These are phyloP conservation scores for Entomortierella beljakovae DNA, from an alignment of 192 early-diverging fungal genomes.

Conservation along the genomic window DNA sequence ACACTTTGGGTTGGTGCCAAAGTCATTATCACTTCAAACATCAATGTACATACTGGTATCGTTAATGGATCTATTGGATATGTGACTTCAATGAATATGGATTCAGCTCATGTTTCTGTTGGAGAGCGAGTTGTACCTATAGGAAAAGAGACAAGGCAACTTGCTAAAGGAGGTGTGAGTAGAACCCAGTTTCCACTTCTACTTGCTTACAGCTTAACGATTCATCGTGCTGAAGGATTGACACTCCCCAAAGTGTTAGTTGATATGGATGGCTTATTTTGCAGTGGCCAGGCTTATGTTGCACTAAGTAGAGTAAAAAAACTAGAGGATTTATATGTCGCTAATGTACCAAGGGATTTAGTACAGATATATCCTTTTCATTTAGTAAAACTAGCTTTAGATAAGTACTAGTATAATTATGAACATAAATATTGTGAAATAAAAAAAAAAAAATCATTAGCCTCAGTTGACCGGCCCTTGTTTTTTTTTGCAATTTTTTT, in stretches of 20 bases:
- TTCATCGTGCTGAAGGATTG: background rate
- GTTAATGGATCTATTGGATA: background rate
- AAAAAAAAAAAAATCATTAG: no score
- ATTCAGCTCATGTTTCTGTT: background rate
- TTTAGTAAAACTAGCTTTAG: no score
- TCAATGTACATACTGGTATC: background rate
- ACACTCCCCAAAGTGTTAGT: background rate
- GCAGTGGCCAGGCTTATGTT: background rate
- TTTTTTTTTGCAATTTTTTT: no score
- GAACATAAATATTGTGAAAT: no score
- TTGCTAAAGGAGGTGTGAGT: background rate
- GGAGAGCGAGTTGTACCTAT: background rate
- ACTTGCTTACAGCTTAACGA: background rate
- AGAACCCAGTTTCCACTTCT: background rate
- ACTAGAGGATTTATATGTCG: background rate
- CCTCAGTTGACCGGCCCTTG: no score
- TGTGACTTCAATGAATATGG: background rate
- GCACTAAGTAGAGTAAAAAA: background rate
- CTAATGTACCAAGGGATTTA: background rate
- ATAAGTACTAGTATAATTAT: no score
- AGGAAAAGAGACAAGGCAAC: background rate
- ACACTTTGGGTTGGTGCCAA: background rate
- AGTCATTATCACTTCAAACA: slow-evolving; percentile 4
- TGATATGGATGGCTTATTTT: background rate
- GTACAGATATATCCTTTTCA: no score